Base-by-base conservation (phyloP, 2,329 filamentous ascomycete species). In the Lecanicillium sp. region DNA sequence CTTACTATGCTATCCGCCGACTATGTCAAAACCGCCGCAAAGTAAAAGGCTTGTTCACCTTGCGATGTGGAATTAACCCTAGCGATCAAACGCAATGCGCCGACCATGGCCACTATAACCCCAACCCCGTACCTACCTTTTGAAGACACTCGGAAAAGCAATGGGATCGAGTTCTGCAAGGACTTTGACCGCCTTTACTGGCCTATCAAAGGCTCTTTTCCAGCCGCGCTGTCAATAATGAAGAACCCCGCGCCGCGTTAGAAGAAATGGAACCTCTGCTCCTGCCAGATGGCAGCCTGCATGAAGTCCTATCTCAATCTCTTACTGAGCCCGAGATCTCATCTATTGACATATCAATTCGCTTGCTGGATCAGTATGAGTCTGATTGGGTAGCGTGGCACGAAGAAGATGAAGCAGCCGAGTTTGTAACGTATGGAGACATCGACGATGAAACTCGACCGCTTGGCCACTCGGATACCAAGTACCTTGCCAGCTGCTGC, bases 291-390 rank as follows among this genome's bases (percentile, higher is more conserved):
- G 44, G 47, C 37, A 49, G 39, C 20, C 55, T 49, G 49, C 51
- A 55, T 37, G 42, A 47, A 35, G 49, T 54, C 40, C 41, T 49
- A 10, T 44, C 49, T 33, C 35, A 48, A 30, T 47, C 52, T 14
- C 31, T 55, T 12, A 54, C 53, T 25, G 48, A 53, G 31, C 50
- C 50, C 39, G 53, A 52, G 41, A 47, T 54, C 40, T 55, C 51
- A 34, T 56, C 49, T 34, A 27, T 55, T 27, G 36, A 43, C 36
- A 46, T 37, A 33, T 44, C 40, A 17, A 36, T 50, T 31, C 37
- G 40, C 33, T 43, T 51, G 27, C 50, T 54, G 39, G 42, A 53
- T 13, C 33, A 45, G n/a, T 54, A 48, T 46, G 48, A 53, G 40
- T 32, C 11, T 22, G 31, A 46, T 33, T 55, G 52, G 52, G 19